phyloP scores from a whole-genome alignment of 2,329 filamentous ascomycete species.

The Aspergillus felis region DNA sequence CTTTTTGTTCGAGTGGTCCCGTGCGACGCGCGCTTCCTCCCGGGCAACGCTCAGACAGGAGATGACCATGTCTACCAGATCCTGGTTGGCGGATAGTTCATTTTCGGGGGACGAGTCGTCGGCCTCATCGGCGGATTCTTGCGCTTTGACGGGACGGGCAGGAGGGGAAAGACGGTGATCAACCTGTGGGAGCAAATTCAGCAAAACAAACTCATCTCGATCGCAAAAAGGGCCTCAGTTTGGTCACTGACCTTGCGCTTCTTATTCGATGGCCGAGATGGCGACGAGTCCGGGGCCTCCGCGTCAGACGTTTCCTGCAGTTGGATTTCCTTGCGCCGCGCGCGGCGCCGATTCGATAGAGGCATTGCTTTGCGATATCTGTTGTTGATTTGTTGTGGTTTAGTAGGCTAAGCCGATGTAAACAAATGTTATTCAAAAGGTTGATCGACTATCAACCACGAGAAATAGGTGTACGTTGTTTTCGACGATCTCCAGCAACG shows the following conservation, averaged over 20 bases:
- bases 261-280: constrained; percentile 44
- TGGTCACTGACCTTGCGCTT: constrained; percentile 44
- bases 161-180: constrained; percentile 32
- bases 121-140: constrained; percentile 39
- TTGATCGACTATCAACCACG: neutral
- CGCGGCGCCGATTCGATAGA: constrained; percentile 42
- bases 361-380: constrained; percentile 32
- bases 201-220: constrained; percentile 1
- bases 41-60: constrained; percentile 42
- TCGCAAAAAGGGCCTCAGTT: neutral
- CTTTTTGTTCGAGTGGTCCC: constrained; percentile 44
- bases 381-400: neutral
- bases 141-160: constrained; percentile 28
- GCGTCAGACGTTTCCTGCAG: constrained; percentile 43
- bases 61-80: constrained; percentile 47
- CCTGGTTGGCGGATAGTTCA: constrained; percentile 40
- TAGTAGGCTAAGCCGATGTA: neutral
- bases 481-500: neutral
- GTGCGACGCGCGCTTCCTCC: constrained; percentile 42
- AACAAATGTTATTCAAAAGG: neutral
- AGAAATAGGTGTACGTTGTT: neutral
- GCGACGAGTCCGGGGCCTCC: constrained; percentile 46
- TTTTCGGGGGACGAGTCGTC: constrained; percentile 41
- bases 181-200: constrained; percentile 20
- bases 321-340: constrained; percentile 43